These are phyloP conservation scores for Ramaria sp. DNA, from an alignment of 768 basidiomycete genomes.

Conservation along the genomic window DNA sequence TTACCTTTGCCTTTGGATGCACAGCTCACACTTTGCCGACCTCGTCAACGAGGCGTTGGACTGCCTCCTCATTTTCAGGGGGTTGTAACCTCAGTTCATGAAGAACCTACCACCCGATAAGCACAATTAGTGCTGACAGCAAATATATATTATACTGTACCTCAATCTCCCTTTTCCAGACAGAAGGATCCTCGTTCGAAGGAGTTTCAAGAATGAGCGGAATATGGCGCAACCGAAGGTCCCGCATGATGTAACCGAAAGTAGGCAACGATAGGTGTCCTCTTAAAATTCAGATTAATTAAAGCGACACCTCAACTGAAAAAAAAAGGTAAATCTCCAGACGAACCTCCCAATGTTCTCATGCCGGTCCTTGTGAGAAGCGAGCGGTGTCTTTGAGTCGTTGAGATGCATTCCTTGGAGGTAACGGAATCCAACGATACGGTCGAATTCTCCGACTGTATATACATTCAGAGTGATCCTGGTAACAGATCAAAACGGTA, in stretches of 20 bases:
- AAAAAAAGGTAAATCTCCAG: neutral
- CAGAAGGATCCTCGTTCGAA: conserved; percentile 48
- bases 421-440: conserved; percentile 58
- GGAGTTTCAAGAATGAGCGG: conserved; percentile 82
- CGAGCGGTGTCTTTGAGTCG: conserved; percentile 59
- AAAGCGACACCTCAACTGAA: neutral
- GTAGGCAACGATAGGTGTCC: conserved; percentile 54
- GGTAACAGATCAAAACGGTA: too few relatives aligned
- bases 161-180: conserved; percentile 67
- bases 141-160: conserved; percentile 16
- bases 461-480: too few relatives aligned
- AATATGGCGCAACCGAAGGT: conserved; percentile 54
- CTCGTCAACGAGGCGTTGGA: too few relatives aligned
- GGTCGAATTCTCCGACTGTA: conserved; percentile 58
- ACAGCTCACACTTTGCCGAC: too few relatives aligned
- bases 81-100: neutral
- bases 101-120: neutral
- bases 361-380: conserved; percentile 66
- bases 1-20: too few relatives aligned
- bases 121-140: neutral
- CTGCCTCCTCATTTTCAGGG: too few relatives aligned
- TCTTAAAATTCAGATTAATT: conserved; percentile 30
- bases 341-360: conserved; percentile 77
- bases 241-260: conserved; percentile 58
- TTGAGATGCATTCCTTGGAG: conserved; percentile 81